Evolutionary conservation across 23 red algal genomes (phyloP), one percentile per base, ranked within the genome.

Genomic region (Gracilaria domingensis): DNA sequence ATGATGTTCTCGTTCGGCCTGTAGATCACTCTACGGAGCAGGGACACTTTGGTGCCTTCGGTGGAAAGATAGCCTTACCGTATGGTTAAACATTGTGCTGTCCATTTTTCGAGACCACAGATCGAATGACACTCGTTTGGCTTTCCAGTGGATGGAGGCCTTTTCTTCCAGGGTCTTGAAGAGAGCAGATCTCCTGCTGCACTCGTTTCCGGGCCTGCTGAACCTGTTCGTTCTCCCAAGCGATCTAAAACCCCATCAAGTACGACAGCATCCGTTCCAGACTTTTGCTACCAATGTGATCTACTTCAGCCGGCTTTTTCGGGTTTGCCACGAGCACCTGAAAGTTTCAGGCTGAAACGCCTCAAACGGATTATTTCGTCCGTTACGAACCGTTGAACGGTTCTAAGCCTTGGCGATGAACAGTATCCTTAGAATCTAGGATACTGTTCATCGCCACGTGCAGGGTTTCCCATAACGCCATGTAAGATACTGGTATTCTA

Each of bases 301-400:
- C 71, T 80, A 99, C 86, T 29, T 83, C 88, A 34, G 81, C 32
- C 16, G 91, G 81, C 73, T 99, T 99, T 7, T 82, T 92, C 44
- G 97, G 97, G 88, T 99, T 99, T 14, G 97, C 97, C 55, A 99
- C 97, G 84, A 99, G 94, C 40, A 99, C 82, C 55, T 99, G 96
- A 81, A 99, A 99, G n/a, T n/a, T n/a, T n/a, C 24, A 99, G 83
- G 62, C n/a, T 99, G 97, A 83, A 99, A 99, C 45, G 97, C 97
- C 88, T 99, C 97, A 86, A 94, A 94, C 89, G 96, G 94, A 80
- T 96, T 99, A 55, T 94, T 94, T 33, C 76, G 66, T 33, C 97
- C 64, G 35, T 74, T 95, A 85, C n/a, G n/a, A n/a, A n/a, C n/a
- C n/a, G n/a, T n/a, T n/a, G n/a, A n/a, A n/a, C n/a, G n/a, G n/a